Evolutionary conservation across 2,329 filamentous ascomycete genomes (phyloP).

Genomic region (Colletotrichum theobromicola): DNA sequence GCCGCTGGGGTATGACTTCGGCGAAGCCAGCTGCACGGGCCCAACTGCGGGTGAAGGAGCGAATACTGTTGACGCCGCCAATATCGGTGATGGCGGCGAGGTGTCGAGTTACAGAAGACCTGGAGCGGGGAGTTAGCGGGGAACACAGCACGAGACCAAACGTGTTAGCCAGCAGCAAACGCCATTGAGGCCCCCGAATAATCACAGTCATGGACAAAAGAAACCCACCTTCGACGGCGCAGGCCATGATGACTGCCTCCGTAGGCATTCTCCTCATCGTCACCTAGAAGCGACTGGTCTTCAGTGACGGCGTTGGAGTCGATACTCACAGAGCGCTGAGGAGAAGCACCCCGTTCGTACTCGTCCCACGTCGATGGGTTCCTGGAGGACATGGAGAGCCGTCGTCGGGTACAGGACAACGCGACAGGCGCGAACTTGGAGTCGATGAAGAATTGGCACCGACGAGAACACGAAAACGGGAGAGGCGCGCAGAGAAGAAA

Average conservation of each 20-base stretch:
- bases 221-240: conserved; percentile 40
- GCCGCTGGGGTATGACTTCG: conserved; percentile 82
- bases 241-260: conserved; percentile 24
- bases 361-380: conserved; percentile 53
- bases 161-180: not conserved
- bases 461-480: not conserved
- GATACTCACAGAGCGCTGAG: conserved; percentile 43
- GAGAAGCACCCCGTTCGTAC: conserved; percentile 48
- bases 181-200: not conserved
- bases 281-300: conserved; percentile 50
- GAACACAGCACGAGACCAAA: conserved; percentile 30
- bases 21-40: conserved; percentile 87
- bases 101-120: conserved; percentile 64
- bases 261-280: conserved; percentile 38
- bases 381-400: conserved; percentile 25
- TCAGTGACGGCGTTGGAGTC: conserved; percentile 48
- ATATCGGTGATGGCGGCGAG: conserved; percentile 69
- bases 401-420: not conserved
- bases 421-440: not conserved
- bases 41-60: conserved; percentile 92
- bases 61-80: conserved; percentile 91
- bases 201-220: not conserved
- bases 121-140: not conserved
- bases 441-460: not conserved
- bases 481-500: not conserved